Conservation (phyloP, 2,329 filamentous ascomycete species). For the Ilyonectria robusta region DNA sequence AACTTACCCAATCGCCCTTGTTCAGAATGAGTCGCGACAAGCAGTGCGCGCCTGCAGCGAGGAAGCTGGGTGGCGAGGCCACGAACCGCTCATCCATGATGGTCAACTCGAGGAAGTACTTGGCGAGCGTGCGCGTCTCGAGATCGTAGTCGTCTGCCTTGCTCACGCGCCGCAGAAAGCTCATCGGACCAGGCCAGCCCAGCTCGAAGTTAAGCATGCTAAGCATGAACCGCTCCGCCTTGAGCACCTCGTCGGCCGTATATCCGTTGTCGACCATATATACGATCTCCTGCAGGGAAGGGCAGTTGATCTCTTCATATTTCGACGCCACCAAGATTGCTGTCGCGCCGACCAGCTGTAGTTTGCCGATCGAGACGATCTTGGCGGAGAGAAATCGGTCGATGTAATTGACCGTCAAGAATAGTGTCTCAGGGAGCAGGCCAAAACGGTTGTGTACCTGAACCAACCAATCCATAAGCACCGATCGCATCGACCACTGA, state of each 20-base stretch:
- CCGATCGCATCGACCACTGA: constrained; percentile 98
- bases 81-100: constrained; percentile 99
- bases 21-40: constrained; percentile 88
- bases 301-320: constrained; percentile 99
- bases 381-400: constrained; percentile 96
- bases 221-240: constrained; percentile 98
- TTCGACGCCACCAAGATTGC: constrained; percentile 97
- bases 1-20: constrained; percentile 93
- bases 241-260: constrained; percentile 90
- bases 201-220: constrained; percentile 96
- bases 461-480: constrained; percentile 98
- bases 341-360: constrained; percentile 96
- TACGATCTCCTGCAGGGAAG: constrained; percentile 93
- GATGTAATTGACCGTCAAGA: constrained; percentile 95
- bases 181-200: constrained; percentile 99
- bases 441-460: constrained; percentile 95
- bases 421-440: constrained; percentile 93
- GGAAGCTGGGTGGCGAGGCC: constrained; percentile 88
- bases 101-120: constrained; percentile 97
- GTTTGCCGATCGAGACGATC: constrained; percentile 92
- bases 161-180: constrained; percentile 95
- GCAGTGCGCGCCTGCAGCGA: constrained; percentile 93
- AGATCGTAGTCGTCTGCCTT: constrained; percentile 98
- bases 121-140: constrained; percentile 94
- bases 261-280: constrained; percentile 99